phyloP scores from a whole-genome alignment of 2,329 filamentous ascomycete genomes.

The Arthrobotrys pseudoclavata region DNA sequence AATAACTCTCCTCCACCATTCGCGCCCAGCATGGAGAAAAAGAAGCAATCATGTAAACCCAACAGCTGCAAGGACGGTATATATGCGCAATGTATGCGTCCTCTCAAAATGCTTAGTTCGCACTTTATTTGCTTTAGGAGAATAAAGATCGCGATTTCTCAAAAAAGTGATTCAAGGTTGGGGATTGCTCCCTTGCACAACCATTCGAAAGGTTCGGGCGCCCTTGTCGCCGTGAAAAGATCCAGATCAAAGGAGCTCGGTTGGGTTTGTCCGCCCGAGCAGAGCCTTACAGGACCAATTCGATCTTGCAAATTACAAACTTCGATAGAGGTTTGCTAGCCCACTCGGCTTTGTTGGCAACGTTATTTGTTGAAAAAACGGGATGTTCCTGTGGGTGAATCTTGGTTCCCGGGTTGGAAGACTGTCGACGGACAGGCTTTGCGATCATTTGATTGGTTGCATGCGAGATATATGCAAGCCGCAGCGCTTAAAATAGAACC shows the following conservation, averaged over 20 bases:
- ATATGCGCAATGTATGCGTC: constrained; percentile 15
- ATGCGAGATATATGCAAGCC: constrained; percentile 44
- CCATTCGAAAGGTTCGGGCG: constrained; percentile 26
- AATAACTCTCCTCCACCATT: background rate
- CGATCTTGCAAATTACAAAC: constrained; percentile 30
- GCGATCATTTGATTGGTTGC: constrained; percentile 29
- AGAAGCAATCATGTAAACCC: constrained; percentile 16
- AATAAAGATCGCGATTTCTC: constrained; percentile 44
- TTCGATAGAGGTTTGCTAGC: background rate
- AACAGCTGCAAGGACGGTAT: constrained; percentile 19
- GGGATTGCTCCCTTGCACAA: constrained; percentile 28
- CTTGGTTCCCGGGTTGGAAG: constrained; percentile 52
- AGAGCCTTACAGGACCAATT: constrained; percentile 39
- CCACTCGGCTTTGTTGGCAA: constrained; percentile 38
- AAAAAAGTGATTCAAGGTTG: constrained; percentile 25
- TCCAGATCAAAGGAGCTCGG: constrained; percentile 15
- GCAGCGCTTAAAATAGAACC: constrained; percentile 59
- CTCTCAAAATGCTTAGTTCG: constrained; percentile 38
- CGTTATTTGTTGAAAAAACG: background rate
- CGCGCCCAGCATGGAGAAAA: background rate
- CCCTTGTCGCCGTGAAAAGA: constrained; percentile 21
- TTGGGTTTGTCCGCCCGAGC: background rate
- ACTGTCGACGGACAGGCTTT: constrained; percentile 16
- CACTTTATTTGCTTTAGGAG: constrained; percentile 35
- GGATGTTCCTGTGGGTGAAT: constrained; percentile 33